These are phyloP conservation scores for Solanum peruvianum DNA, from an alignment of 257 asterid genomes.

Conservation along the genomic window DNA sequence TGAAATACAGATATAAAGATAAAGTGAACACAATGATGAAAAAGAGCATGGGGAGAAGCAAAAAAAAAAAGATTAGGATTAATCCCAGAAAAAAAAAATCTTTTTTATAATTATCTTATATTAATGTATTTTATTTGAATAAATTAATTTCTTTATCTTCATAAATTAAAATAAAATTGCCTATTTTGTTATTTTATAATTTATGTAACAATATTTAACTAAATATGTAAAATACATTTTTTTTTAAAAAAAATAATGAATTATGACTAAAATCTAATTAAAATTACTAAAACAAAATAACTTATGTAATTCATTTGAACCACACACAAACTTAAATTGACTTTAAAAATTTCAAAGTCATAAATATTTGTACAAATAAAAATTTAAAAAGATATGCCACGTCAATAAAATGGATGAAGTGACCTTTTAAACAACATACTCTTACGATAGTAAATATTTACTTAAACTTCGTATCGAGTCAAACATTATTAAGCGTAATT, in stretches of 20 bases:
- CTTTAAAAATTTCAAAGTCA: background rate
- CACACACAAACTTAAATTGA: too few species aligned
- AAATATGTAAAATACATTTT: too few species aligned
- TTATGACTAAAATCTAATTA: too few species aligned
- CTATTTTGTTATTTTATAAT: too few species aligned
- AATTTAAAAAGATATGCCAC: background rate
- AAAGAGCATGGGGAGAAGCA: slow-evolving; percentile 9
- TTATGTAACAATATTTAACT: too few species aligned
- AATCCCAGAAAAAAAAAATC: background rate
- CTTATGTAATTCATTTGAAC: too few species aligned
- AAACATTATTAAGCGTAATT: background rate
- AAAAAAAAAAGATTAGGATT: background rate
- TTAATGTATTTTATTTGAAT: background rate
- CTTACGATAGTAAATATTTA: too few species aligned
- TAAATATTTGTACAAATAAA: too few species aligned
- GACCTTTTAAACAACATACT: background rate
- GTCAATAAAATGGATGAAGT: background rate
- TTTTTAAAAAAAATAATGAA: too few species aligned
- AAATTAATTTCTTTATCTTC: background rate
- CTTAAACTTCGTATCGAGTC: background rate
- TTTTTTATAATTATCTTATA: background rate
- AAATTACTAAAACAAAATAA: too few species aligned
- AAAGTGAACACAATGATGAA: slow-evolving; percentile 14
- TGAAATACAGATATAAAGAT: slow-evolving; percentile 14
- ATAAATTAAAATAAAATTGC: background rate